Evolutionary conservation across 306 rosid genomes (phyloP), one percentile per base, ranked within the genome.

Genomic region (Quercus robur): DNA sequence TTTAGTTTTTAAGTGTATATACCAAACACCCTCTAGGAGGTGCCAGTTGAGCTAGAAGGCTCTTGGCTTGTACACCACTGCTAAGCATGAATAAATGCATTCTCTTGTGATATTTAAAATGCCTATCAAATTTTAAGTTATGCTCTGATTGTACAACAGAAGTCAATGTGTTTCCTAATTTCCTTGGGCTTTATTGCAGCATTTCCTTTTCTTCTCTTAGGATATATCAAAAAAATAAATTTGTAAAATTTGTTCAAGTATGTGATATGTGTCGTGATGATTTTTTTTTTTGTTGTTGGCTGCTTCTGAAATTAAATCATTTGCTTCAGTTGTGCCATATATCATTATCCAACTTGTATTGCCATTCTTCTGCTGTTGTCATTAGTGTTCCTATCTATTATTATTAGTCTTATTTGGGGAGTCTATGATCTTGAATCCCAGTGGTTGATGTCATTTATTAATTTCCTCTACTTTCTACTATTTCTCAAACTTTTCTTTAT

Each of bases 401-500:
- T 8, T 28, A 7, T 14, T 67, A 35, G n/a, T 68, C 38, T n/a
- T 59, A 59, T 13, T n/a, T 59, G 66, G 25, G 66, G 66, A 59
- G 33, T 59, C 66, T 11, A 59, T 58, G 46, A 78, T 74, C 28
- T 73, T 72, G 73, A 68, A 56, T 21, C 14, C n/a, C 12, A 52
- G 25, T 5, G 51, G 33, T 58, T 49, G 54, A 51, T 51, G 49
- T 25, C 56, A 21, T 46, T 73, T 61, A 23, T 63, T 72, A 51
- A n/a, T 63, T 52, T 70, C 21, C 19, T 82, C 18, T 70, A 17
- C 46, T 77, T 8, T 49, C 74, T 56, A 23, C 18, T 12, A 35
- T 84, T 76, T 77, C 54, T 14, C 44, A 31, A 52, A 74, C 41
- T 77, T 26, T 28, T 69, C 67, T 81, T 75, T 74, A 5, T 70